Evolutionary conservation across 139 green algal genomes (phyloP).

Genomic region (Chloropicon primus): DNA sequence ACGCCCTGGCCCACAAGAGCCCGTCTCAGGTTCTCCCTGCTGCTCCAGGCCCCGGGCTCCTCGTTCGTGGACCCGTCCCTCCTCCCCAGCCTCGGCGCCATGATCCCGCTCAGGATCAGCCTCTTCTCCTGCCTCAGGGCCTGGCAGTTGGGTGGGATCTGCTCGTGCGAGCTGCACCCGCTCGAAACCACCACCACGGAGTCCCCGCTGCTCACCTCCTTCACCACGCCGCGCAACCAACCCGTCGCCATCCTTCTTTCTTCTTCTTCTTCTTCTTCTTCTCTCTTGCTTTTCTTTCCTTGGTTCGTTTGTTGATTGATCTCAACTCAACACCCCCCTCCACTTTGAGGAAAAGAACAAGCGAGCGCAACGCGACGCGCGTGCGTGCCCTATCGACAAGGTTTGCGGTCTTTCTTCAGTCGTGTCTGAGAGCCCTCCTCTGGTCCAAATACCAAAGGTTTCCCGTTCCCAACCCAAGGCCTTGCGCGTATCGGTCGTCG

Average conservation of each 20-base stretch:
- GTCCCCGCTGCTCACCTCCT: constrained; percentile 76
- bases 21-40: constrained; percentile 80
- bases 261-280: not conserved
- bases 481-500: too few species aligned
- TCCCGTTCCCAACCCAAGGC: too few species aligned
- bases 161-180: constrained; percentile 19
- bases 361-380: too few species aligned
- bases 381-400: too few species aligned
- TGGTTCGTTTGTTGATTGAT: too few species aligned
- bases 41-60: constrained; percentile 83
- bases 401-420: too few species aligned
- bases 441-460: too few species aligned
- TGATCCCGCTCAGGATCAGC: constrained; percentile 74
- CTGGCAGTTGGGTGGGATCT: constrained; percentile 11
- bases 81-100: constrained; percentile 74
- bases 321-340: too few species aligned
- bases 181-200: constrained; percentile 55
- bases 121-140: constrained; percentile 74
- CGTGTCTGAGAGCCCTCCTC: too few species aligned
- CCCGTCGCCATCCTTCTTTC: constrained; percentile 9
- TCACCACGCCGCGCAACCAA: constrained; percentile 67
- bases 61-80: constrained; percentile 72
- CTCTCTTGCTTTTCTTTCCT: too few species aligned
- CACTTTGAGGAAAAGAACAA: too few species aligned
- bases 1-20: constrained; percentile 68